phyloP scores from a whole-genome alignment of 2,329 filamentous ascomycete species.

The Malbranchea cinnamomea region DNA sequence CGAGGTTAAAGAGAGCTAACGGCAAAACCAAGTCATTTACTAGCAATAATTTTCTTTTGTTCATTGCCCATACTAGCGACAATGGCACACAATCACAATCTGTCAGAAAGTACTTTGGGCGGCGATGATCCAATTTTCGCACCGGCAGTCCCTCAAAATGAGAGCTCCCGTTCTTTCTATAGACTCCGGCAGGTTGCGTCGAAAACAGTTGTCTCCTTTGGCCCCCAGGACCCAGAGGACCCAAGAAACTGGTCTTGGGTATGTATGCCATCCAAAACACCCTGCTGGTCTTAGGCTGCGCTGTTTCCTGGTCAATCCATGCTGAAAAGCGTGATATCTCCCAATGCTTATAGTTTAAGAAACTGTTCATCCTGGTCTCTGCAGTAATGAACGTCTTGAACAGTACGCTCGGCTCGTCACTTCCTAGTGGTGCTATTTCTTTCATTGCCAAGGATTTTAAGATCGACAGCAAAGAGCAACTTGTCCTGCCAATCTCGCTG shows the following conservation, averaged over 20 bases:
- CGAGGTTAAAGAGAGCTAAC: too few relatives aligned
- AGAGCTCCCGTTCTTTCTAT: constrained; percentile 8
- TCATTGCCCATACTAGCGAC: too few relatives aligned
- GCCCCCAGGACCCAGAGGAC: constrained; percentile 20
- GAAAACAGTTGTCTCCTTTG: constrained; percentile 22
- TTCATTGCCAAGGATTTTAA: constrained; percentile 23
- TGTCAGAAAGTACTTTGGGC: too few relatives aligned
- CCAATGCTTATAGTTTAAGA: constrained; percentile 14
- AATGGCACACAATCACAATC: too few relatives aligned
- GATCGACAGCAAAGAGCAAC: constrained; percentile 18
- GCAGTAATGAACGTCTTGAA: constrained; percentile 23
- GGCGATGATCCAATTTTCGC: too few relatives aligned
- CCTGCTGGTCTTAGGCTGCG: not conserved
- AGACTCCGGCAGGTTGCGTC: constrained; percentile 21
- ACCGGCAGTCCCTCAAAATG: too few relatives aligned
- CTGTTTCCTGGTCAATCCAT: not conserved
- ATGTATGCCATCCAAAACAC: constrained; percentile 2
- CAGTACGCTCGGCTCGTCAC: constrained; percentile 26
- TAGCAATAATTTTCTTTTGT: too few relatives aligned
- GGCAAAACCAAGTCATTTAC: too few relatives aligned
- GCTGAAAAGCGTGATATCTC: not conserved
- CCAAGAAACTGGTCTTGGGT: constrained; percentile 22
- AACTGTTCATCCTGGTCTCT: constrained; percentile 20
- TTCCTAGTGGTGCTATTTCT: constrained; percentile 24
- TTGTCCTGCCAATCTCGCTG: constrained; percentile 26